Base-by-base conservation (phyloP, 768 basidiomycete genomes). In the Russula olivacea region DNA sequence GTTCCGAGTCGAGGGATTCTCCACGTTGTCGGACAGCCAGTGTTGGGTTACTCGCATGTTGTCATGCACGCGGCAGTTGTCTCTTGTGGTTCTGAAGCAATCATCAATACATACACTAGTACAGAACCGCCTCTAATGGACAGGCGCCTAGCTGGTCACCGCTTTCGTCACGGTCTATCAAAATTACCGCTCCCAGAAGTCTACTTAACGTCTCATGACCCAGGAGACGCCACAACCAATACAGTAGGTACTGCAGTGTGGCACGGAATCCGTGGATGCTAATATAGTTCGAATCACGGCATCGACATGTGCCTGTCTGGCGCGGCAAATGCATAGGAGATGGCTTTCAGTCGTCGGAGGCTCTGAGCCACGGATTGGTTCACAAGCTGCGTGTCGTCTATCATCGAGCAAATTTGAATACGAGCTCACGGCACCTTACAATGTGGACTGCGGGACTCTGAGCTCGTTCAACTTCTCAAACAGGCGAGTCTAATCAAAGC, bases 401-500 rank as follows among this genome's bases (percentile, higher is more conserved):
- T 4, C 38, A 54, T 4, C 28, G 52, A 32, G n/a, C 17, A 1
- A 23, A 19, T 47, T 47, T 47, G 59, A 7, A 43, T 34, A n/a
- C 30, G 30, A 15, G 12, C 30, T 17, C 30, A 32, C 23, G 41
- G 43, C 28, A 38, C 15, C 10, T 32, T 14, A 10, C 21, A 41
- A 14, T 60, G 23, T 32, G 50, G 50, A 32, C 30, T 11, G 1
- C n/a, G 25, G 30, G 50, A 41, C 25, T 17, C 41, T 34, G 41
- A 60, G 59, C 15, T 36, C 59, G 41, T 43, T 34, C 41, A 60
- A 52, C 32, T 32, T 59, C n/a, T 11, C 41, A 15, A 40, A 59
- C 51, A 10, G 34, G 41, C 1, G 51, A 4, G 28, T 53, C 40
- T 10, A 53, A 2, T 41, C 50, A 53, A 36, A 23, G 19, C 2